Evolutionary conservation across 106 monocot species (phyloP).

Genomic region (Phalaenopsis equestris): DNA sequence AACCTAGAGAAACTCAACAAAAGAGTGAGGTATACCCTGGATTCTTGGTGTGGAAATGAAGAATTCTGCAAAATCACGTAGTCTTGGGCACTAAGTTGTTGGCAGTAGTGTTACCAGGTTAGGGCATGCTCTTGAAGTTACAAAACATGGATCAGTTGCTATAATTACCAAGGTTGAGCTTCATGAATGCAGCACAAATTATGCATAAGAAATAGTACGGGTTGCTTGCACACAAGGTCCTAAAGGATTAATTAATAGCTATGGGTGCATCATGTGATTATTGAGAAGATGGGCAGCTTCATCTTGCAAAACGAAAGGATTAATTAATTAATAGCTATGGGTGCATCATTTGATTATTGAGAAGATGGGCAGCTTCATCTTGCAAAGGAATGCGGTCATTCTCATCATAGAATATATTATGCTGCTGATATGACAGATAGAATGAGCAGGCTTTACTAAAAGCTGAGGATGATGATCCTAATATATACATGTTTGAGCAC

Average conservation of each 20-base stretch:
- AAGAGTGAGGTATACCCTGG: conserved; percentile 72
- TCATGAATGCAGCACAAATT: conserved; percentile 92
- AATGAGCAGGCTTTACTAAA: conserved; percentile 78
- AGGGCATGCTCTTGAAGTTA: conserved; percentile 89
- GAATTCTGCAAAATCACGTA: conserved; percentile 55
- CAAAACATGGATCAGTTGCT: conserved; percentile 87
- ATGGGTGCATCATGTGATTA: conserved; percentile 92
- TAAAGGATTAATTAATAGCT: conserved; percentile 64
- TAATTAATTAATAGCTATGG: conserved; percentile 76
- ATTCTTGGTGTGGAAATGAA: conserved; percentile 48
- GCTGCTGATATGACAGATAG: conserved; percentile 96
- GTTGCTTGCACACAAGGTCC: conserved; percentile 99
- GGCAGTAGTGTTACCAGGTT: conserved; percentile 96
- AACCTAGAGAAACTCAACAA: conserved; percentile 60
- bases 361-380: conserved; percentile 92
- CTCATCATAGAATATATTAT: conserved; percentile 89
- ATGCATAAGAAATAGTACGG: conserved; percentile 79
- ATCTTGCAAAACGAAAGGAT: conserved; percentile 88
- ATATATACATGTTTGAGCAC: conserved; percentile 77
- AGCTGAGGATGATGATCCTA: conserved; percentile 78
- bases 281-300: conserved; percentile 84
- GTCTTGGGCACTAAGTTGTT: conserved; percentile 69
- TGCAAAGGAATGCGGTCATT: conserved; percentile 94
- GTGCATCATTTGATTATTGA: conserved; percentile 88
- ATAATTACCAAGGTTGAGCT: conserved; percentile 93